Evolutionary conservation across 1,139 yeast species (phyloP), one percentile per base, ranked within the genome.

Genomic region (Maudiozyma humilis): DNA sequence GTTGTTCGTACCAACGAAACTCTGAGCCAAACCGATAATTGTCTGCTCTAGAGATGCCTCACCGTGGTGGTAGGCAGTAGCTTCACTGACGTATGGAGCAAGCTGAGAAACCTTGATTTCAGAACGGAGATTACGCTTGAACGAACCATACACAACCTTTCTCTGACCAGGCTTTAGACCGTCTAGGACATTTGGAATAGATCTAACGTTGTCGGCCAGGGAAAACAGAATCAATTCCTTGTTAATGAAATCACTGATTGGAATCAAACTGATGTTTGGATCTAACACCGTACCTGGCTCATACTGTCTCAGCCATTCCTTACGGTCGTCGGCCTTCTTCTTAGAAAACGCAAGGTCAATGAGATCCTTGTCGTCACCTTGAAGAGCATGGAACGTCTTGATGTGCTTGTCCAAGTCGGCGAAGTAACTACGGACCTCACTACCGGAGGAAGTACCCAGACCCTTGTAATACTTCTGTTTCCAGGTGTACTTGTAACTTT

Each of bases 151-250:
- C 52, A 93, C 67, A 36, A 91, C 94, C 60, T 93, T 93, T 59
- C 99, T 78, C 66, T 93, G 99, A 51, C 96, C 96, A 0, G 98
- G 99, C 63, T 93, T 93, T 53, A 91, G 78, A 1, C 99, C 99
- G 68, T 93, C 99, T 57, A 91, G 69, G 1, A 88, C 85, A 4
- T 88, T 83, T 1, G 99, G 98, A 57, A 93, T 88, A 0, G 98
- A 91, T 64, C 98, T 79, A 43, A 88, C 78, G 57, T 91, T 89
- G 67, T 93, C 99, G 2, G 97, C 97, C 85, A 93, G 84, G 15
- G 96, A 87, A 62, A 91, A 93, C 43, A 93, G 70, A 64, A 93
- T 93, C 58, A 93, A 75, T 62, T 93, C 99, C 62, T 91, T 88
- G 66, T 93, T 89, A 61, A 93, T 91, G 58, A 93, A 93, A 48